These are phyloP conservation scores for Musa balbisiana DNA, from an alignment of 202 grass and related monocot genomes.

Conservation along the genomic window DNA sequence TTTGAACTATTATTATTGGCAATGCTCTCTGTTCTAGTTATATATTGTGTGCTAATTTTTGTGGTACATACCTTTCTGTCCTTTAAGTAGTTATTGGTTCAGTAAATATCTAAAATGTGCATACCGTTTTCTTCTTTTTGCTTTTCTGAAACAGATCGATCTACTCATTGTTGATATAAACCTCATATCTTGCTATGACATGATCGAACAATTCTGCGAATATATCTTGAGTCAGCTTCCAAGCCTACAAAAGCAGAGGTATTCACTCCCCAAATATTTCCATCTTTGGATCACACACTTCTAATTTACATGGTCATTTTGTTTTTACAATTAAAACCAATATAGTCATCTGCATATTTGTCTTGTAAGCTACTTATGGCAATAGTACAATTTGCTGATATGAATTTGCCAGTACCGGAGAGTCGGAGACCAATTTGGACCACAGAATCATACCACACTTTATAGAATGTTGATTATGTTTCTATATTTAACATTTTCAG, in stretches of 20 bases:
- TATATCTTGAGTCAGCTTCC: constrained; percentile 70
- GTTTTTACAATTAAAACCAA: background rate
- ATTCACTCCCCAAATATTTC: background rate
- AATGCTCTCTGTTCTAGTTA: too few relatives aligned
- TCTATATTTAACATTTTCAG: background rate
- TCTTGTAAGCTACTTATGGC: too few relatives aligned
- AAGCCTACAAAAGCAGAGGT: constrained; percentile 79
- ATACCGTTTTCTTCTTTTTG: background rate
- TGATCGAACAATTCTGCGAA: constrained; percentile 69
- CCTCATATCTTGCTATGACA: constrained; percentile 69
- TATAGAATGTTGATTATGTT: background rate
- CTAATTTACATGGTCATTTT: too few relatives aligned
- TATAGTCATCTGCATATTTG: too few relatives aligned
- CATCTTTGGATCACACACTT: too few relatives aligned
- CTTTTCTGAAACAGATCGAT: constrained; percentile 55
- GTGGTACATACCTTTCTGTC: background rate
- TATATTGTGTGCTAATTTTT: background rate
- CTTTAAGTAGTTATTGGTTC: background rate
- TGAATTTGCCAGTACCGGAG: too few relatives aligned
- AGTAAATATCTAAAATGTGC: constrained; percentile 7
- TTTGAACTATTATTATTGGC: too few relatives aligned
- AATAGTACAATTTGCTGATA: too few relatives aligned
- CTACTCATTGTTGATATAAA: constrained; percentile 67
- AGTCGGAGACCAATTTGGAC: too few relatives aligned
- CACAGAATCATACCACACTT: too few relatives aligned